Conservation (phyloP, 176 grass and related monocot genomes). For the Thinopyrum elongatum region DNA sequence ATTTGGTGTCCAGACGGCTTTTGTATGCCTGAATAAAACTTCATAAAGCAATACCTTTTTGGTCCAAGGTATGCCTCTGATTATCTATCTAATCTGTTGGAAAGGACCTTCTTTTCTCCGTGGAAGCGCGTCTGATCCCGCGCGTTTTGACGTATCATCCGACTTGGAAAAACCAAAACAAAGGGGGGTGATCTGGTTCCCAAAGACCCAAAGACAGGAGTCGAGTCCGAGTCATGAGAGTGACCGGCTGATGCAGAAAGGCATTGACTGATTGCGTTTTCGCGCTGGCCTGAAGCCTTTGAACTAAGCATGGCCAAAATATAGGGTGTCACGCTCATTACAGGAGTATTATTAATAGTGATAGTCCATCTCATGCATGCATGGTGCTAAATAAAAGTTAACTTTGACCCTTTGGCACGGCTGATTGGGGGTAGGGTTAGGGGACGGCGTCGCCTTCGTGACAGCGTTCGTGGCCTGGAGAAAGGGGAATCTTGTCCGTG, state of each 20-base stretch:
- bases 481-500: slow-evolving; percentile 1
- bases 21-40: background rate
- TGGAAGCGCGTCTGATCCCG: background rate
- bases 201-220: slow-evolving; percentile 24
- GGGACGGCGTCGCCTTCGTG: background rate
- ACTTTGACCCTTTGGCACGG: background rate
- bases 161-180: background rate
- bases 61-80: background rate
- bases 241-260: slow-evolving; percentile 7
- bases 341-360: background rate
- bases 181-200: background rate
- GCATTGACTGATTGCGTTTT: slow-evolving; percentile 18
- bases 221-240: slow-evolving; percentile 27
- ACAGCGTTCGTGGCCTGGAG: background rate
- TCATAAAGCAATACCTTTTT: background rate
- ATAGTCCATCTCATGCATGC: background rate
- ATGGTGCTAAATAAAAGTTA: background rate
- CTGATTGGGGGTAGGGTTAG: background rate
- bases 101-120: background rate
- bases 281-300: slow-evolving; percentile 23
- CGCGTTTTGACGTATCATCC: background rate
- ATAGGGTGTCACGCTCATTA: background rate
- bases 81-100: background rate
- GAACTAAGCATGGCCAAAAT: background rate
- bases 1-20: background rate